These are phyloP conservation scores for Herpotrichia juniperi DNA, from an alignment of 2,329 filamentous ascomycete species.

Conservation along the genomic window DNA sequence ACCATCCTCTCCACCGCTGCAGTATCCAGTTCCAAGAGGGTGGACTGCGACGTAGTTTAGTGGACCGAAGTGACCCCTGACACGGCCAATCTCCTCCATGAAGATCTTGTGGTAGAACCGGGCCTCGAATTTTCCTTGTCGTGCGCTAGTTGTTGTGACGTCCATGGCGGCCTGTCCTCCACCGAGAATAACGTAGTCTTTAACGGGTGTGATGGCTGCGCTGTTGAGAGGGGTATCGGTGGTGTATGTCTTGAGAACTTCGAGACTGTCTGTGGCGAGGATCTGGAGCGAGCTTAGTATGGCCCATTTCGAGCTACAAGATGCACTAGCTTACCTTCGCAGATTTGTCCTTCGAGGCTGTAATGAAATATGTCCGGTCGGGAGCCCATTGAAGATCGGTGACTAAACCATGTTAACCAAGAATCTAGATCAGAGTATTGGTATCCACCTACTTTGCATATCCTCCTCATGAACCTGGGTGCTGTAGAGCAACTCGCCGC, in stretches of 20 bases:
- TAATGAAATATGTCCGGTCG: constrained; percentile 98
- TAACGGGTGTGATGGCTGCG: constrained; percentile 90
- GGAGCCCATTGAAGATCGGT: constrained; percentile 94
- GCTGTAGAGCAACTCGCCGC: constrained; percentile 75
- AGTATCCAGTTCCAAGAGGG: constrained; percentile 90
- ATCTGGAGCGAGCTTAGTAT: constrained; percentile 58
- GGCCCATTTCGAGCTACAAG: background rate
- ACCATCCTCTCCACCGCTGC: constrained; percentile 94
- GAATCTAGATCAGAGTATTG: background rate
- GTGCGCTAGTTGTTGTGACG: constrained; percentile 89
- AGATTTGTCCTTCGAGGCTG: constrained; percentile 96
- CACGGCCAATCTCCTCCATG: constrained; percentile 97
- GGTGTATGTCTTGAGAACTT: constrained; percentile 89
- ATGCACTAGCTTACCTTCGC: constrained; percentile 69
- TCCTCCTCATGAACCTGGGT: constrained; percentile 86
- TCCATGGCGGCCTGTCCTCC: constrained; percentile 99
- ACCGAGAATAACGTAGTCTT: constrained; percentile 96
- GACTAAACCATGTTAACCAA: constrained; percentile 74
- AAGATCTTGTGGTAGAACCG: constrained; percentile 99
- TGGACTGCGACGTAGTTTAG: constrained; percentile 95
- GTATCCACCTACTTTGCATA: constrained; percentile 67
- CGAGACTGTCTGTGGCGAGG: constrained; percentile 82
- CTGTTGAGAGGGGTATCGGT: constrained; percentile 97
- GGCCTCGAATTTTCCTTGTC: constrained; percentile 99
- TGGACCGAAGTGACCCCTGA: constrained; percentile 95